phyloP scores from a whole-genome alignment of 1,139 yeast species.

The Meyerozyma smithsonii region DNA sequence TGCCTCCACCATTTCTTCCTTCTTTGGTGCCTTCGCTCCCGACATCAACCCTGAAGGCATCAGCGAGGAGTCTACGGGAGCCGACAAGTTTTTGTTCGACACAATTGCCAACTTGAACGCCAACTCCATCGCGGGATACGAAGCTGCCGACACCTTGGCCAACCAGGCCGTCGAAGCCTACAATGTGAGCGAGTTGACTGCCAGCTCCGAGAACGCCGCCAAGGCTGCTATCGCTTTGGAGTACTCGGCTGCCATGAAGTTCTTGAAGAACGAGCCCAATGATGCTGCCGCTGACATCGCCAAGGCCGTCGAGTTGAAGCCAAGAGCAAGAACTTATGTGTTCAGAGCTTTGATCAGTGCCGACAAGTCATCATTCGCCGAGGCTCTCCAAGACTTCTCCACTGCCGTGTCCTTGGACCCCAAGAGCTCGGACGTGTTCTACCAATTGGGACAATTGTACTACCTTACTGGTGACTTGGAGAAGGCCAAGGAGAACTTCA shows the following conservation, averaged over 20 bases:
- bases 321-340: slow-evolving; percentile 80
- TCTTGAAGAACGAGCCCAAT: slow-evolving; percentile 70
- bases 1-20: slow-evolving; percentile 78
- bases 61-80: slow-evolving; percentile 42
- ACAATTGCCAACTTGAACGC: slow-evolving; percentile 62
- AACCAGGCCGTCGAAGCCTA: slow-evolving; percentile 62
- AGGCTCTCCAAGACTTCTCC: slow-evolving; percentile 66
- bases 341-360: slow-evolving; percentile 82
- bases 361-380: slow-evolving; percentile 63
- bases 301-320: slow-evolving; percentile 59
- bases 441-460: slow-evolving; percentile 91
- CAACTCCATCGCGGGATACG: slow-evolving; percentile 69
- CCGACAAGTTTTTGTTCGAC: slow-evolving; percentile 61
- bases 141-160: slow-evolving; percentile 65
- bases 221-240: slow-evolving; percentile 65
- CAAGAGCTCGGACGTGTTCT: slow-evolving; percentile 74
- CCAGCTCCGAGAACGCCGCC: slow-evolving; percentile 47
- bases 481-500: slow-evolving; percentile 72
- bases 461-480: slow-evolving; percentile 74
- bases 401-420: slow-evolving; percentile 70
- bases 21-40: slow-evolving; percentile 68
- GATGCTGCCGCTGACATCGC: slow-evolving; percentile 58
- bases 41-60: slow-evolving; percentile 46
- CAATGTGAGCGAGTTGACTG: slow-evolving; percentile 30
- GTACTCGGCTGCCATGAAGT: slow-evolving; percentile 76